These are phyloP conservation scores for Penicillium soppii DNA, from an alignment of 495 filamentous ascomycete species.

Conservation along the genomic window DNA sequence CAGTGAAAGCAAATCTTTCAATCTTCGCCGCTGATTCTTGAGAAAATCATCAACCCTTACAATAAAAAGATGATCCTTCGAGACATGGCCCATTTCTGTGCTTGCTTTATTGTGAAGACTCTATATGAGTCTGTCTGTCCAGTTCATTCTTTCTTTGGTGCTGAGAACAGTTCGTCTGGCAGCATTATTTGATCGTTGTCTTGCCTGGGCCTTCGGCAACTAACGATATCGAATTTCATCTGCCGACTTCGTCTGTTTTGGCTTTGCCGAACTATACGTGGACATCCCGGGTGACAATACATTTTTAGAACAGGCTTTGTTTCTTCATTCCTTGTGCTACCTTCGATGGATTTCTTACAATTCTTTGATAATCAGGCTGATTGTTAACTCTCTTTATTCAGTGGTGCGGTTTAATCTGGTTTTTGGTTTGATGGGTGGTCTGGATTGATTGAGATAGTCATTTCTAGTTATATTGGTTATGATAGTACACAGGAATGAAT, in stretches of 20 bases:
- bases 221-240: not conserved
- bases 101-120: slow-evolving; percentile 16
- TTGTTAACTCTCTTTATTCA: slow-evolving; percentile 3
- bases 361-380: slow-evolving; percentile 9
- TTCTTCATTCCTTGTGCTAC: slow-evolving; percentile 15
- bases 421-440: slow-evolving; percentile 9
- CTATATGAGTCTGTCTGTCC: slow-evolving; percentile 9
- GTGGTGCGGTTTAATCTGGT: slow-evolving; percentile 2
- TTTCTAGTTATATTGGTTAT: slow-evolving; percentile 15
- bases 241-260: not conserved
- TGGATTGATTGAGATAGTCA: slow-evolving; percentile 2
- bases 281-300: slow-evolving; percentile 9
- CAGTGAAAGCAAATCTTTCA: slow-evolving; percentile 1
- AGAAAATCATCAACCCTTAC: slow-evolving; percentile 2
- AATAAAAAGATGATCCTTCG: slow-evolving; percentile 8
- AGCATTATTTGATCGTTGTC: not conserved
- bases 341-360: not conserved
- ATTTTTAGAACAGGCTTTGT: slow-evolving; percentile 9
- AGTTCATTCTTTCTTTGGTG: slow-evolving; percentile 8
- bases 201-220: not conserved
- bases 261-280: slow-evolving; percentile 9
- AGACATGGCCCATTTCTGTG: slow-evolving; percentile 8
- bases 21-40: not conserved
- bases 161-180: not conserved
- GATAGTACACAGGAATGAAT: slow-evolving; percentile 13